These are phyloP conservation scores for Gnetum montanum DNA, from an alignment of 75 land plant genomes.

Conservation along the genomic window DNA sequence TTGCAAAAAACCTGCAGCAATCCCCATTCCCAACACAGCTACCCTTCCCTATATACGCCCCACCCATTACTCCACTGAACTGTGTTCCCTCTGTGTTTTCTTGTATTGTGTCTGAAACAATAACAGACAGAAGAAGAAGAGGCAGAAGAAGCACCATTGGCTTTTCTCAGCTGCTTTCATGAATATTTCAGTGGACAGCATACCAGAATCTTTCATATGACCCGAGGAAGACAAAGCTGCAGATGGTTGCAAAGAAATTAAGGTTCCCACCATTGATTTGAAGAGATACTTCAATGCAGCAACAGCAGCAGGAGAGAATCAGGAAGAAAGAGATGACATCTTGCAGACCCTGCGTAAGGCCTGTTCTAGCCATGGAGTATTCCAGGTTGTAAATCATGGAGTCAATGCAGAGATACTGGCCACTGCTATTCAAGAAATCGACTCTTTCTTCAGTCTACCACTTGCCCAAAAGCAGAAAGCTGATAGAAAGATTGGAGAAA, in stretches of 20 bases:
- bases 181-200: constrained; percentile 3
- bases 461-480: constrained; percentile 25
- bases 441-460: constrained; percentile 29
- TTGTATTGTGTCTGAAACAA: no score
- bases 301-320: constrained; percentile 7
- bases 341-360: constrained; percentile 18
- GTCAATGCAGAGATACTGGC: constrained; percentile 25
- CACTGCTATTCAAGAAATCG: constrained; percentile 23
- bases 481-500: constrained; percentile 20
- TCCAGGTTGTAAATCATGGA: constrained; percentile 66
- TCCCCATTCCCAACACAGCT: no score
- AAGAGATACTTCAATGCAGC: background rate
- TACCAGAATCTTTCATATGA: constrained; percentile 23
- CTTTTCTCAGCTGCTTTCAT: no score
- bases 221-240: constrained; percentile 22
- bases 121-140: no score
- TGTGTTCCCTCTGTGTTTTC: no score
- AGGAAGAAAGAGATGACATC: background rate
- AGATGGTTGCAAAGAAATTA: no score
- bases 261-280: background rate
- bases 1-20: no score
- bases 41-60: no score
- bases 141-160: no score
- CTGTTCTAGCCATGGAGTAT: constrained; percentile 54
- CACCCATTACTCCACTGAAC: no score